These are phyloP conservation scores for Pyrus bretschneideri DNA, from an alignment of 306 rosid species.

Conservation along the genomic window DNA sequence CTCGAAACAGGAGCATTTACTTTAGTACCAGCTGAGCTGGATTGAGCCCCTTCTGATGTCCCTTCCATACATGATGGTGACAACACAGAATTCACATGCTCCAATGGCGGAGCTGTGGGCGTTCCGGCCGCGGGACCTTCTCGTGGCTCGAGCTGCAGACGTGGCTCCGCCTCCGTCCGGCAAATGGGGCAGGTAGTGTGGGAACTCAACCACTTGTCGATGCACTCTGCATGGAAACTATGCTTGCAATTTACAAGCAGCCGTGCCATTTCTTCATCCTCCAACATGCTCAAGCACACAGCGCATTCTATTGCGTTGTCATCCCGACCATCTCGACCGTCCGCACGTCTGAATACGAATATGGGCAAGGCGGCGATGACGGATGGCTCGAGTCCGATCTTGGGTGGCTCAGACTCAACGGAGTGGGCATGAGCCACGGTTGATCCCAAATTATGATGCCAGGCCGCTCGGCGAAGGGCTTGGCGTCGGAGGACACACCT, in stretches of 20 bases:
- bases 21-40: slow-evolving; percentile 9
- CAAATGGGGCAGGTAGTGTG: slow-evolving; percentile 57
- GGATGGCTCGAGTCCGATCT: slow-evolving; percentile 33
- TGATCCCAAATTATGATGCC: slow-evolving; percentile 13
- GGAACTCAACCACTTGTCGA: slow-evolving; percentile 50
- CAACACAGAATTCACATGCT: neutral
- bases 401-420: slow-evolving; percentile 14
- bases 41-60: slow-evolving; percentile 15
- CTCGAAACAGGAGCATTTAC: slow-evolving; percentile 30
- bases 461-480: slow-evolving; percentile 46
- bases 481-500: slow-evolving; percentile 53
- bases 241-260: slow-evolving; percentile 60
- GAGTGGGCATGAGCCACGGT: slow-evolving; percentile 28
- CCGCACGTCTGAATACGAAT: slow-evolving; percentile 18
- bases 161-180: slow-evolving; percentile 40
- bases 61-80: slow-evolving; percentile 18
- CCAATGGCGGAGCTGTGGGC: slow-evolving; percentile 21
- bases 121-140: slow-evolving; percentile 30
- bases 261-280: slow-evolving; percentile 36
- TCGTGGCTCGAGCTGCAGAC: slow-evolving; percentile 25
- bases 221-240: slow-evolving; percentile 45
- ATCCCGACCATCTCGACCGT: neutral
- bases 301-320: slow-evolving; percentile 31
- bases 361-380: slow-evolving; percentile 40
- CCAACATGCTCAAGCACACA: slow-evolving; percentile 45